Evolutionary conservation across 441 rosid genomes (phyloP), one percentile per base, ranked within the genome.

Genomic region (Eruca vesicaria): DNA sequence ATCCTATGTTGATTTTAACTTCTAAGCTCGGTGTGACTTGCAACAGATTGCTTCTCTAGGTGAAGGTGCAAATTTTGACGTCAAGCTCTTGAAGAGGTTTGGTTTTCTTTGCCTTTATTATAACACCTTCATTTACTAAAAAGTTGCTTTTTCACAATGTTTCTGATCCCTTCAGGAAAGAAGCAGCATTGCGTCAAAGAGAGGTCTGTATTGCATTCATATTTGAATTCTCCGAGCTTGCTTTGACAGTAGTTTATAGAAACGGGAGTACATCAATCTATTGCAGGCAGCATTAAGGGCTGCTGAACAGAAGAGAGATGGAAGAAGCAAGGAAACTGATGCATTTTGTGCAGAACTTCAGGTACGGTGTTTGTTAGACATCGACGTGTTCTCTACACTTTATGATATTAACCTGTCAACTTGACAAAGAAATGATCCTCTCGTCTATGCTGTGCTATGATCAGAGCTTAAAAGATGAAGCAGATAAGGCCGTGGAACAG

Each of bases 181-280:
- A 93, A 86, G 98, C 94, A 69, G 96, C 97, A 66, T 78, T 96
- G 86, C 97, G 91, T 43, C 97, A 93, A 81, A 89, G 98, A 89
- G 98, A 96, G 93, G 99, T 90, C 80, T 26, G 82, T 56, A 28
- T 1, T 58, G 68, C 57, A 36, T 36, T 59, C 58, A 59, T 59
- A 57, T 20, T 14, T 20, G n/a, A 56, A 7, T 32, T 43, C 31
- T 33, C 18, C 41, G n/a, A 64, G 16, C 63, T 38, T 52, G 64
- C 19, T 9, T 56, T 70, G 63, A 45, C 72, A 14, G 9, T 23
- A 28, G 4, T 7, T 48, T 72, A 57, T 55, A 33, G 9, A 72
- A 41, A 60, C 26, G 23, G 57, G 26, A 48, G 4, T 33, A 18
- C 63, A 19, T 69, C 1, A 63, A 45, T 62, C 26, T 48, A n/a